Conservation (phyloP, 495 filamentous ascomycete species). For the Letharia lupina region DNA sequence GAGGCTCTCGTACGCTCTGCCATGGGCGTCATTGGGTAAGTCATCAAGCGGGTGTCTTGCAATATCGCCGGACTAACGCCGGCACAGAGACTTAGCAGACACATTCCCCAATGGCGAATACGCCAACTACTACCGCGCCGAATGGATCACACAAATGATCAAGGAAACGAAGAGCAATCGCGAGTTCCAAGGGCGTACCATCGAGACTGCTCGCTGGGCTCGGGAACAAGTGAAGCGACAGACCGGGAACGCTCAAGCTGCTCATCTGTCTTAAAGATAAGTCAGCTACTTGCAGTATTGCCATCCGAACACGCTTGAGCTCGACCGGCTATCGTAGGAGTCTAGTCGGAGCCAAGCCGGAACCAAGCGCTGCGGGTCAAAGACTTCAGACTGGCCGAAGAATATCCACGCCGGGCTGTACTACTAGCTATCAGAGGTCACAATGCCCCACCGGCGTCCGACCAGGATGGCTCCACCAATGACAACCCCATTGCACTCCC, state of each 20-base stretch:
- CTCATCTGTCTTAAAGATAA: slow-evolving; percentile 23
- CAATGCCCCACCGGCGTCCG: slow-evolving; percentile 14
- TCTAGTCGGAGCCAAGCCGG: neutral
- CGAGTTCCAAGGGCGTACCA: slow-evolving; percentile 72
- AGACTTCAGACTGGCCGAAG: neutral
- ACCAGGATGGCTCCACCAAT: slow-evolving; percentile 20
- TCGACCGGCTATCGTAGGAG: slow-evolving; percentile 1
- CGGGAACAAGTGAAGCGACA: slow-evolving; percentile 96
- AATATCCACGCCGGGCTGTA: slow-evolving; percentile 8
- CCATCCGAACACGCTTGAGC: slow-evolving; percentile 1
- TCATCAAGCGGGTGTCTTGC: slow-evolving; percentile 14
- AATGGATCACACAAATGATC: slow-evolving; percentile 82
- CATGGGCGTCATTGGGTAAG: slow-evolving; percentile 95
- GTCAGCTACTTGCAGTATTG: neutral
- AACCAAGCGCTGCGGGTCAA: slow-evolving; percentile 6
- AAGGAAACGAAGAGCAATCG: slow-evolving; percentile 79
- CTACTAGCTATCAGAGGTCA: slow-evolving; percentile 13
- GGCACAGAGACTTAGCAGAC: slow-evolving; percentile 76
- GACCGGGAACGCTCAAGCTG: slow-evolving; percentile 36
- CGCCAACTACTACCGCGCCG: slow-evolving; percentile 69
- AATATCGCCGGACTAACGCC: slow-evolving; percentile 31
- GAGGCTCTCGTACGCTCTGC: slow-evolving; percentile 84
- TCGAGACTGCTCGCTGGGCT: slow-evolving; percentile 93
- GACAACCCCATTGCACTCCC: slow-evolving; percentile 16
- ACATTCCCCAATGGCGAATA: slow-evolving; percentile 88